Conservation (phyloP, 352 stramenopile species). For the Globisporangium nagaii region DNA sequence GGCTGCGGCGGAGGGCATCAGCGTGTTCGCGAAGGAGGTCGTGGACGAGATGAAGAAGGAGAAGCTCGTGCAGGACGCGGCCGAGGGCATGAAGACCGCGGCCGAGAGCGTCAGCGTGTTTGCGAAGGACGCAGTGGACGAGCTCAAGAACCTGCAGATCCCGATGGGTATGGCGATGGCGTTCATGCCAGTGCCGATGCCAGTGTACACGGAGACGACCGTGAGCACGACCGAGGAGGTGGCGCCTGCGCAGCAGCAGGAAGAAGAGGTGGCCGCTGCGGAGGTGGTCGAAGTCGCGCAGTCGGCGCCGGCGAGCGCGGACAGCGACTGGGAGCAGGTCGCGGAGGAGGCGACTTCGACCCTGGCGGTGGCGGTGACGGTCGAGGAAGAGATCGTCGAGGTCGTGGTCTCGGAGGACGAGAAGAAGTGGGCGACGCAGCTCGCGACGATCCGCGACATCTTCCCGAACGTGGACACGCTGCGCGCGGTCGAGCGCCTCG, state of each 20-base stretch:
- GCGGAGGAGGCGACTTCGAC: slow-evolving; percentile 17
- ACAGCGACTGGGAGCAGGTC: slow-evolving; percentile 74
- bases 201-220: slow-evolving; percentile 19
- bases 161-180: background rate
- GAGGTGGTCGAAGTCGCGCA: slow-evolving; percentile 23
- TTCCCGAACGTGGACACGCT: slow-evolving; percentile 50
- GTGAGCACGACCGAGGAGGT: slow-evolving; percentile 11
- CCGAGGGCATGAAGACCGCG: slow-evolving; percentile 6
- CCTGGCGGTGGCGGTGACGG: background rate
- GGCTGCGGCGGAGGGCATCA: slow-evolving; percentile 62
- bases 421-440: slow-evolving; percentile 69
- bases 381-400: slow-evolving; percentile 39
- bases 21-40: slow-evolving; percentile 70
- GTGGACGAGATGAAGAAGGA: slow-evolving; percentile 58
- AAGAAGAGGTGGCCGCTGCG: slow-evolving; percentile 14
- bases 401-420: slow-evolving; percentile 54
- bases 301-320: slow-evolving; percentile 16
- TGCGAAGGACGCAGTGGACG: slow-evolving; percentile 64
- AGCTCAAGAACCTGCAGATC: slow-evolving; percentile 54
- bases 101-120: slow-evolving; percentile 32
- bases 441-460: slow-evolving; percentile 73
- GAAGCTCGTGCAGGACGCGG: slow-evolving; percentile 11
- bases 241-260: slow-evolving; percentile 20
- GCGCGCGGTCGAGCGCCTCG: slow-evolving; percentile 52
- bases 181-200: background rate